Base-by-base conservation (phyloP, 2,329 filamentous ascomycete species). In the Emergomyces orientalis region DNA sequence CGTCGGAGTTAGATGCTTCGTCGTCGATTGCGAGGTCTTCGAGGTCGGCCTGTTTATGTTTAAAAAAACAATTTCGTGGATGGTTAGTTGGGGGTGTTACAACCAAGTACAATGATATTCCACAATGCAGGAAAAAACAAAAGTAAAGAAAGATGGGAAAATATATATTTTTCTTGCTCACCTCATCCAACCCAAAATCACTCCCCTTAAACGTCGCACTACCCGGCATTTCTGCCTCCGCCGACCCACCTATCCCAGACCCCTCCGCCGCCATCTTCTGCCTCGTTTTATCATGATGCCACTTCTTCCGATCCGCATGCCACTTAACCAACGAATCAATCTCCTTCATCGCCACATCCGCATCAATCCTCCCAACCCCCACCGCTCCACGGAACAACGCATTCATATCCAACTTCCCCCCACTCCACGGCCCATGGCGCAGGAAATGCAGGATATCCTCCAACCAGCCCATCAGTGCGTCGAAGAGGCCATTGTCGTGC, bases 221-320 rank as follows among this genome's bases (percentile, higher is more conserved):
- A 30, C 80, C 85, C 9, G 82, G 84, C 7, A 82, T 81, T 60
- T 78, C 75, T 63, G 82, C 75, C 25, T 72, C 75, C 6, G 73
- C 72, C 11, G 77, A 65, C 32, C 72, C 65, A 41, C 70, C 75
- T 45, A 80, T 79, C 6, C 81, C 80, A 17, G 56, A 7, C 73
- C 64, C 65, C 71, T 93, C 91, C 1, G 91, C 91, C 0, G 94
- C 94, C 94, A 99, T 97, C 82, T 99, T 99, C 79, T 97, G 94
- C 61, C 92, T 82, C 9, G 94, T 99, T 82, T 99, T 99, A 77
- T 96, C 91, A 65, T 93, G 87, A 74, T 99, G 94, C 94, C 94
- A 99, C 78, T 93, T 93, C 82, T 99, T 97, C 62, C 94, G 83
- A 51, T 90, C 90, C 73, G 92, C 90, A 75, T 99, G 94, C 94